Percentiles rank a stretch among this genome's conserved stretches.
Evolutionary conservation across 2,329 filamentous ascomycete genomes (phyloP).

Genomic region (Verticillium dahliae): DNA sequence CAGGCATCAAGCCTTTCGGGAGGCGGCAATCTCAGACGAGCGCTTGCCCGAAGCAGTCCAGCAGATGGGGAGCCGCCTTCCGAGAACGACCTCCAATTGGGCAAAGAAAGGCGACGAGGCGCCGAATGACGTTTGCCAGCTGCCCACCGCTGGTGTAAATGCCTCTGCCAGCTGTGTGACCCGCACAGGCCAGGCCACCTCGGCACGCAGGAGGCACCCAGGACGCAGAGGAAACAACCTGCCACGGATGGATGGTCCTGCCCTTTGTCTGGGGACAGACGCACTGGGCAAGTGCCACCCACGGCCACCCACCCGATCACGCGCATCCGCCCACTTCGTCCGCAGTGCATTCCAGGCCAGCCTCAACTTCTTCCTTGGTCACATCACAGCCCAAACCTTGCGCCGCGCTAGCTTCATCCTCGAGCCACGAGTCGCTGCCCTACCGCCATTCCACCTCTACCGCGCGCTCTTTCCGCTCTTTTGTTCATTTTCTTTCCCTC

Average conservation of each 20-base stretch:
- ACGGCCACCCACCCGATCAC: background rate
- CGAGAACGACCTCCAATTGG: background rate
- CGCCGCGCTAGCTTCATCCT: background rate
- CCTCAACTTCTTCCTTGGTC: slow-evolving; percentile 3
- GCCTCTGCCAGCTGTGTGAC: background rate
- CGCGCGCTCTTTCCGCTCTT: background rate
- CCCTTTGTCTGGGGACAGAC: background rate
- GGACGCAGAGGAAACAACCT: no score
- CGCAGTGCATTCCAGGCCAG: slow-evolving; percentile 1
- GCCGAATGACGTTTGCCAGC: background rate
- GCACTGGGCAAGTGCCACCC: background rate
- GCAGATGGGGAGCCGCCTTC: slow-evolving; percentile 7
- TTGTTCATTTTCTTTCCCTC: background rate
- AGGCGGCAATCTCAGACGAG: slow-evolving; percentile 1
- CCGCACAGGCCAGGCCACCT: background rate
- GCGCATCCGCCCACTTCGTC: slow-evolving; percentile 2
- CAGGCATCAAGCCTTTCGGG: background rate
- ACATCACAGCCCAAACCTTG: background rate
- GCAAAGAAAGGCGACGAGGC: background rate
- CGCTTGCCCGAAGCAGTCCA: slow-evolving; percentile 6
- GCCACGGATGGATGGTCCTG: background rate
- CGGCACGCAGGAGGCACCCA: no score
- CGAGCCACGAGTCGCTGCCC: background rate
- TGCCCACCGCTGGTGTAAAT: background rate
- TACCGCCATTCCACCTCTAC: background rate